phyloP scores from a whole-genome alignment of 139 green algal genomes.

The Chlorella sorokiniana region DNA sequence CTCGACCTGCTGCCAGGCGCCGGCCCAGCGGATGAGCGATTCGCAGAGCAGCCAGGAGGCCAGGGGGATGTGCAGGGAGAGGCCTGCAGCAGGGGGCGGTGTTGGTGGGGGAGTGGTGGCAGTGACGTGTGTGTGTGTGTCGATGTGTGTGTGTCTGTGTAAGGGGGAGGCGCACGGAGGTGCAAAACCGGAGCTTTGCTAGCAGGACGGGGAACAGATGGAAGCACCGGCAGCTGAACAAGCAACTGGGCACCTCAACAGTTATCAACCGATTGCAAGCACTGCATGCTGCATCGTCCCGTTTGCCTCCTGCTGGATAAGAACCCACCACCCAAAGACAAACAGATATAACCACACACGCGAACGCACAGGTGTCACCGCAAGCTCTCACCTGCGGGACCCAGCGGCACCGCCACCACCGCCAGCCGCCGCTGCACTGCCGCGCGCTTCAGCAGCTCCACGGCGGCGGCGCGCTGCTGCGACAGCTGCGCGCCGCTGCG shows the following conservation, averaged over 20 bases:
- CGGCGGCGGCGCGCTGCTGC: background rate
- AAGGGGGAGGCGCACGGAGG: too few species aligned
- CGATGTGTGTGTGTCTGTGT: too few species aligned
- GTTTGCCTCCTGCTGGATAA: too few species aligned
- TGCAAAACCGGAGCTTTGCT: too few species aligned
- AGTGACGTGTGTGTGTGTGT: background rate
- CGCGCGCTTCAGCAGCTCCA: slow-evolving; percentile 2
- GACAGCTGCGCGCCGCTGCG: background rate
- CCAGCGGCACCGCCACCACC: slow-evolving; percentile 11
- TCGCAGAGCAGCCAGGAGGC: slow-evolving; percentile 59
- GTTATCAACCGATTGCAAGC: background rate
- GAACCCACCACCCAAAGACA: too few species aligned
- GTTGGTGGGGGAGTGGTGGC: background rate
- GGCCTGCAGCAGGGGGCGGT: slow-evolving; percentile 10
- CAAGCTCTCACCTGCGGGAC: background rate
- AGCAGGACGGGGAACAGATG: too few species aligned
- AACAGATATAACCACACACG: background rate
- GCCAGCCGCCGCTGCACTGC: slow-evolving; percentile 39
- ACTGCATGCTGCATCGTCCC: too few species aligned
- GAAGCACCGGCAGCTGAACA: too few species aligned
- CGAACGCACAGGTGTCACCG: background rate
- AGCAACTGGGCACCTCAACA: too few species aligned
- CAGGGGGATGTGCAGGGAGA: slow-evolving; percentile 47
- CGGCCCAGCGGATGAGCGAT: slow-evolving; percentile 54
- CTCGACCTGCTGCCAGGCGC: slow-evolving; percentile 38